phyloP scores from a whole-genome alignment of 2,329 filamentous ascomycete species.

The Pseudogymnoascus sp. region DNA sequence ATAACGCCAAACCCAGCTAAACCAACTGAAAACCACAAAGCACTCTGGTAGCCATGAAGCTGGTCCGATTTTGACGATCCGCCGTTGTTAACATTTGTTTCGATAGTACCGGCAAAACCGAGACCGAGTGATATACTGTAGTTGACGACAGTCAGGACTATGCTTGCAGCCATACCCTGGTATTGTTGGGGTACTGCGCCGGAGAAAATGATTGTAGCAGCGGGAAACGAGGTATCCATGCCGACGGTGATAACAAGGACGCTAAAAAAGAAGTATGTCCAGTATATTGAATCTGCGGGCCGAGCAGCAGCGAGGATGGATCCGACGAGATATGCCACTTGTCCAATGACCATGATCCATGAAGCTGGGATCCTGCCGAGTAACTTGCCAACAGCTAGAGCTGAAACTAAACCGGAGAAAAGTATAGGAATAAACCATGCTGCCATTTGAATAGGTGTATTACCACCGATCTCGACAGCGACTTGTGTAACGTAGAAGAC shows the following conservation, averaged over 20 bases:
- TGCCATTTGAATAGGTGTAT: conserved; percentile 12
- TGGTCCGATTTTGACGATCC: background rate
- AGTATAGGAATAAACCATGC: conserved; percentile 12
- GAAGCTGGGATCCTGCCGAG: conserved; percentile 26
- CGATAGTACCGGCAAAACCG: conserved; percentile 57
- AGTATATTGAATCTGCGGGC: conserved; percentile 50
- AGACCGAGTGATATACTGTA: conserved; percentile 59
- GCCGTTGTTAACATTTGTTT: conserved; percentile 31
- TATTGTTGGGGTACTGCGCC: conserved; percentile 39
- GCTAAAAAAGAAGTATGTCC: conserved; percentile 51
- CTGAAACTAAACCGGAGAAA: conserved; percentile 11
- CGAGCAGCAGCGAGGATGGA: conserved; percentile 34
- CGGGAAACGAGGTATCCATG: conserved; percentile 59
- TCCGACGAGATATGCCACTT: conserved; percentile 30
- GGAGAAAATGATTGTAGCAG: conserved; percentile 50
- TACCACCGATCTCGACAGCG: conserved; percentile 9
- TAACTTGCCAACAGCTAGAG: conserved; percentile 11
- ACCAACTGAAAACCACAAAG: conserved; percentile 11
- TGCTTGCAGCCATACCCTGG: conserved; percentile 43
- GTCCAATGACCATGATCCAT: conserved; percentile 32
- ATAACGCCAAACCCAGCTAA: conserved; percentile 14
- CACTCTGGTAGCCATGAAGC: conserved; percentile 9
- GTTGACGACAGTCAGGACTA: conserved; percentile 58
- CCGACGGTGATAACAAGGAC: conserved; percentile 50
- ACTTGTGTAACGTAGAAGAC: conserved; percentile 10